Evolutionary conservation across 805 yeast species (phyloP).

Genomic region (Starmera pachycereana): DNA sequence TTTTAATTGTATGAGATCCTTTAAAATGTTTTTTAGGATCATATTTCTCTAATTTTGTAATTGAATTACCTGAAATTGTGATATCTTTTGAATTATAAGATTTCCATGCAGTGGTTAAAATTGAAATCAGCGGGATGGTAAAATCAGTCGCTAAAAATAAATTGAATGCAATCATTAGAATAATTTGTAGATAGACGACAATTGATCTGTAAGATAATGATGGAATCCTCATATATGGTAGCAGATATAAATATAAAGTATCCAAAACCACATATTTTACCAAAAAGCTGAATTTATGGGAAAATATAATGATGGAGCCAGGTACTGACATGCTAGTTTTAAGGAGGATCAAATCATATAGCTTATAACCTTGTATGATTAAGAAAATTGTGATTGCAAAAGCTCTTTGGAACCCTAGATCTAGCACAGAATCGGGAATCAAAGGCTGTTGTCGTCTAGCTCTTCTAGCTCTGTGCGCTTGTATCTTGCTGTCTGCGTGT

Average conservation of each 20-base stretch:
- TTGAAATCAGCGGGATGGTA: slow-evolving; percentile 34
- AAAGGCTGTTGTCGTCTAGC: slow-evolving; percentile 22
- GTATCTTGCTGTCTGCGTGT: too few species aligned
- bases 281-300: slow-evolving; percentile 47
- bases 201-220: slow-evolving; percentile 55
- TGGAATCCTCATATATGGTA: slow-evolving; percentile 71
- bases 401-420: slow-evolving; percentile 67
- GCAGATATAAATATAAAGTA: slow-evolving; percentile 53
- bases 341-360: slow-evolving; percentile 57
- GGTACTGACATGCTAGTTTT: slow-evolving; percentile 32
- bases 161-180: slow-evolving; percentile 37
- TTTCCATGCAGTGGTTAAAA: slow-evolving; percentile 33
- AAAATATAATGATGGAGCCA: slow-evolving; percentile 25
- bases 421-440: slow-evolving; percentile 58
- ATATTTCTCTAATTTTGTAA: slow-evolving; percentile 18
- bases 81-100: slow-evolving; percentile 34
- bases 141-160: slow-evolving; percentile 42
- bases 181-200: slow-evolving; percentile 39
- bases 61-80: slow-evolving; percentile 40
- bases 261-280: slow-evolving; percentile 69
- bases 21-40: slow-evolving; percentile 45
- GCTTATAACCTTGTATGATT: slow-evolving; percentile 77
- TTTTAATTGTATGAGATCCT: slow-evolving; percentile 80
- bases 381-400: slow-evolving; percentile 56
- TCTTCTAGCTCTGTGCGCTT: too few species aligned